Evolutionary conservation across 257 asterid genomes (phyloP), one percentile per base, ranked within the genome.

Genomic region (Solanum chaucha): DNA sequence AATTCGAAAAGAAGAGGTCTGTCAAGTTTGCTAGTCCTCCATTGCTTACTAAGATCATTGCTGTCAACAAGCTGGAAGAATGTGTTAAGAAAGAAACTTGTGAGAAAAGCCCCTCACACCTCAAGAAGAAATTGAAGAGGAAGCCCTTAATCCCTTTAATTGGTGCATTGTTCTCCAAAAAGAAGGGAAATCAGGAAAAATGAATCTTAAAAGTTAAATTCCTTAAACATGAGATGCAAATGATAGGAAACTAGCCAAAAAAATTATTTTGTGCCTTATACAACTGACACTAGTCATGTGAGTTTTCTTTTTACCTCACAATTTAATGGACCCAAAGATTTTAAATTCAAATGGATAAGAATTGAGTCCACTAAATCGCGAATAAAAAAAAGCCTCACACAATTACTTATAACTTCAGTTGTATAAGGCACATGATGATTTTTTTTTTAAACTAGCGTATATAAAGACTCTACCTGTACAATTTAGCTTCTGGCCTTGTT

Each of bases 21-120:
- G 98, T 96, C 68, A 96, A 94, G 89, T 96, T 96, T 86, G 98
- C 98, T 0, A 94, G 92, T 88, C 94, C 96, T 22, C 98, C 96
- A 3, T 10, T 90, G 89, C 90, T 94, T 6, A 90, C 93, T 22
- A 90, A 92, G 81, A 89, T 91, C 86, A 90, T 94, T 4, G 19
- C 51, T 73, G 87, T 85, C 3, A 91, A 75, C 74, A 55, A 70
- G 17, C 46, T 41, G 24, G 93, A 91, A 8, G 86, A 41, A 4
- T 24, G 2, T 10, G 89, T 13, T 6, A 87, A 15, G 10, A 77
- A 34, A 6, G 80, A 87, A 24, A 89, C 36, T 3, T 87, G 35
- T 9, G 86, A 86, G 9, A 87, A 44, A 2, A 89, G 84, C 41
- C 84, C 86, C 3, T 82, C 89, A 5, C 46, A 30, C 14, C 77